A percentile compares a stretch with the other conserved stretches of the same genome.
Conservation (phyloP, 2,329 filamentous ascomycete genomes). For the Dactylellina leptospora region DNA sequence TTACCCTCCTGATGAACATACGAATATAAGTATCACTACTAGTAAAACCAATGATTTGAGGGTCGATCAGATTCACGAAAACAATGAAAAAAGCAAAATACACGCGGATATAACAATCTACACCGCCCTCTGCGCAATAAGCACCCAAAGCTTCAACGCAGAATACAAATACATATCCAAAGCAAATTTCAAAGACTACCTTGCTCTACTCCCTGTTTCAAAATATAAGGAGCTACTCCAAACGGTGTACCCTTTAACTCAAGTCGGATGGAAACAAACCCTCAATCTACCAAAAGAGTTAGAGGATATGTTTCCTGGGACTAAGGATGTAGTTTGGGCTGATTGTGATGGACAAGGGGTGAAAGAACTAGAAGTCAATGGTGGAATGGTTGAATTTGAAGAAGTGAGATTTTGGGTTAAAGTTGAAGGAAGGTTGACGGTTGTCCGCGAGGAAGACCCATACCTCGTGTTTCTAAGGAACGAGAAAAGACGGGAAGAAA, state of each 20-base stretch:
- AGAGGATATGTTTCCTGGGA: not conserved
- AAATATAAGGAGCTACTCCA: not conserved
- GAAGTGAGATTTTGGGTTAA: too few species aligned
- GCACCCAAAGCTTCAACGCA: too few species aligned
- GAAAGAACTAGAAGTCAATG: too few species aligned
- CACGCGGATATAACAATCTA: not conserved
- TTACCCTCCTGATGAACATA: too few species aligned
- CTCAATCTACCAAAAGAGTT: not conserved
- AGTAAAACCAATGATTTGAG: not conserved
- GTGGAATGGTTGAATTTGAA: too few species aligned
- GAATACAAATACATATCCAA: too few species aligned
- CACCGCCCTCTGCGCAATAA: not conserved
- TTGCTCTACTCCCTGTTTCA: not conserved
- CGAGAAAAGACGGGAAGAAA: too few species aligned
- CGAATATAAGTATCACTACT: not conserved
- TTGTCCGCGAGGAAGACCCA: too few species aligned
- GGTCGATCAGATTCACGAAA: not conserved
- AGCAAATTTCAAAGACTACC: not conserved
- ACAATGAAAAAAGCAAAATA: not conserved
- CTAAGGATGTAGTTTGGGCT: conserved; percentile 37
- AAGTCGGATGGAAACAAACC: not conserved
- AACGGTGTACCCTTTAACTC: not conserved
- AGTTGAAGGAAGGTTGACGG: too few species aligned
- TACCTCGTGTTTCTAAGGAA: too few species aligned
- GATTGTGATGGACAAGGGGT: conserved; percentile 48